These are phyloP conservation scores for Hypoxylon fragiforme DNA, from an alignment of 495 filamentous ascomycete genomes.

Conservation along the genomic window DNA sequence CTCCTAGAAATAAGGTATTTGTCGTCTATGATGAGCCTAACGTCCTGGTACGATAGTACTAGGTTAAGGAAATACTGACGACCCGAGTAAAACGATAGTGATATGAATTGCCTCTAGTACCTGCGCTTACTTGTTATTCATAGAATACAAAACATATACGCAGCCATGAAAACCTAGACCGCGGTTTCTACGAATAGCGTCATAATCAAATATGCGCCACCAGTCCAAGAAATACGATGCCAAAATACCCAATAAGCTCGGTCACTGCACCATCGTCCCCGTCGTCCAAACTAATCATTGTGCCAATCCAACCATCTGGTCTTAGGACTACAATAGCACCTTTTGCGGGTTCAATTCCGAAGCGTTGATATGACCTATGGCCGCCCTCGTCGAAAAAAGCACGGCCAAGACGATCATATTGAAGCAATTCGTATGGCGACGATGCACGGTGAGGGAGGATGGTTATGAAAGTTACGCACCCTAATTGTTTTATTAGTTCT, in stretches of 20 bases:
- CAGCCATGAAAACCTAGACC: too few relatives aligned
- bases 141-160: too few relatives aligned
- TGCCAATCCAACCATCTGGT: conserved; percentile 53
- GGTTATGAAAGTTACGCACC: conserved; percentile 39
- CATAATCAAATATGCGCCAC: too few relatives aligned
- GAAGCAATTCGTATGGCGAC: conserved; percentile 46
- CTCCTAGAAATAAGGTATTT: too few relatives aligned
- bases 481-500: conserved; percentile 9
- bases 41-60: too few relatives aligned
- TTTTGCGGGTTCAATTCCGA: conserved; percentile 36
- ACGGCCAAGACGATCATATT: conserved; percentile 39
- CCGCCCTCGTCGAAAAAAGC: conserved; percentile 43
- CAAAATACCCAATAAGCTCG: conserved; percentile 42
- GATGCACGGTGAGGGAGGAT: conserved; percentile 38
- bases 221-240: not conserved
- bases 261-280: conserved; percentile 2
- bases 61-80: too few relatives aligned
- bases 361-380: conserved; percentile 39
- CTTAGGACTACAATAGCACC: conserved; percentile 47
- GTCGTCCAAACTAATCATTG: conserved; percentile 26
- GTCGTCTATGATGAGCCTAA: too few relatives aligned
- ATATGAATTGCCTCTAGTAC: too few relatives aligned
- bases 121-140: too few relatives aligned
- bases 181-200: too few relatives aligned
- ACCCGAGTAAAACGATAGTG: too few relatives aligned